These are phyloP conservation scores for Rhodamnia rubescens DNA, from an alignment of 345 rosid species.

Conservation along the genomic window DNA sequence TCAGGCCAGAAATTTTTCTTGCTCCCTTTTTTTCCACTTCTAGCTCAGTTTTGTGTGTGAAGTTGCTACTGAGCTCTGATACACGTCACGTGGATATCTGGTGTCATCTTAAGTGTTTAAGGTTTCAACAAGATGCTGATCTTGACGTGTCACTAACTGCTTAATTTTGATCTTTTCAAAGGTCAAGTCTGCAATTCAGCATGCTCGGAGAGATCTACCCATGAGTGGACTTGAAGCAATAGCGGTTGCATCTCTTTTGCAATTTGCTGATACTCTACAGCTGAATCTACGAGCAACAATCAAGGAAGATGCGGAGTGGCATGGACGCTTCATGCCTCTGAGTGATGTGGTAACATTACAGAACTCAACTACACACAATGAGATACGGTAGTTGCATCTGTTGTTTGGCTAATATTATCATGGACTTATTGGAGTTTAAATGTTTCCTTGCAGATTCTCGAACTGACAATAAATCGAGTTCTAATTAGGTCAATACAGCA, in stretches of 20 bases:
- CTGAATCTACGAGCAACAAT: slow-evolving; percentile 51
- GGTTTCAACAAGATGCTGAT: not conserved
- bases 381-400: not conserved
- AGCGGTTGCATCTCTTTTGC: slow-evolving; percentile 49
- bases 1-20: not conserved
- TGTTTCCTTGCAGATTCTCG: slow-evolving; percentile 41
- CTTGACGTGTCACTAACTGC: not conserved
- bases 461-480: slow-evolving; percentile 37
- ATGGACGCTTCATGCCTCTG: slow-evolving; percentile 64
- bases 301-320: slow-evolving; percentile 64
- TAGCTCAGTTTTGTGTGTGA: not conserved
- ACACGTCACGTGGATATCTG: not conserved
- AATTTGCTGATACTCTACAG: slow-evolving; percentile 52
- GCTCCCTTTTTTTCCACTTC: not conserved
- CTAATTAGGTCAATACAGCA: slow-evolving; percentile 48
- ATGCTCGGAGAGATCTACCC: slow-evolving; percentile 30
- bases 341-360: slow-evolving; percentile 38
- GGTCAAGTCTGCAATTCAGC: slow-evolving; percentile 47
- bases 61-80: not conserved
- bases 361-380: not conserved
- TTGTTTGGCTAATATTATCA: not conserved
- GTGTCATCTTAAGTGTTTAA: not conserved
- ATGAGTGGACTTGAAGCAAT: slow-evolving; percentile 49
- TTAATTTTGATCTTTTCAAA: slow-evolving; percentile 7
- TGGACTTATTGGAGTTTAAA: not conserved